Conservation (phyloP, 768 basidiomycete species). For the Tylopilus balloui region DNA sequence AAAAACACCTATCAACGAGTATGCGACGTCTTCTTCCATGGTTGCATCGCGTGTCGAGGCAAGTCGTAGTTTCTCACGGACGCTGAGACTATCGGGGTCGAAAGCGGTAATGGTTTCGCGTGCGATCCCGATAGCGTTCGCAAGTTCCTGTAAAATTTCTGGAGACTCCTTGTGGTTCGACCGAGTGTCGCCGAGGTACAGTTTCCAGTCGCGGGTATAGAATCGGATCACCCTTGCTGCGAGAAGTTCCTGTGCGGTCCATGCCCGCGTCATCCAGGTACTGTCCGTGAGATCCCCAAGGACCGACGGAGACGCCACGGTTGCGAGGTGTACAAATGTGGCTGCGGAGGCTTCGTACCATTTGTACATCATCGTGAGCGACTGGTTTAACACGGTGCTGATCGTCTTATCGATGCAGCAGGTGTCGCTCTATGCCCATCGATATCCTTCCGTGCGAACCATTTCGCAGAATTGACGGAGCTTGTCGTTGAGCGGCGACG, state of each 20-base stretch:
- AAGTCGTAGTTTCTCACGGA: conserved; percentile 8
- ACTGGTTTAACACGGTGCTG: conserved; percentile 3
- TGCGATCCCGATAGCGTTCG: conserved; percentile 4
- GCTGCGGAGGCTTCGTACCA: conserved; percentile 10
- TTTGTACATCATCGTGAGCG: conserved; percentile 11
- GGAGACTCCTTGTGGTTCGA: conserved; percentile 4
- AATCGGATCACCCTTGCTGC: conserved; percentile 8
- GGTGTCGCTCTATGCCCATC: conserved; percentile 15
- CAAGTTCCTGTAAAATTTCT: conserved; percentile 9
- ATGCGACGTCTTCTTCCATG: conserved; percentile 2
- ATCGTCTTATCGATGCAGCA: conserved; percentile 13
- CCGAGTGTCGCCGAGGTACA: conserved; percentile 3
- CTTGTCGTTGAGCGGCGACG: conserved; percentile 2
- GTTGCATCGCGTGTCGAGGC: conserved; percentile 11
- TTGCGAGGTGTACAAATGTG: conserved; percentile 1
- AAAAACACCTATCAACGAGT: conserved; percentile 7
- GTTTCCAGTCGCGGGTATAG: conserved; percentile 8
- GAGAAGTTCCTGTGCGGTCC: conserved; percentile 19
- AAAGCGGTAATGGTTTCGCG: background rate
- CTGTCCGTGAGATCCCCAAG: background rate
- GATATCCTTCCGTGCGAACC: conserved; percentile 4
- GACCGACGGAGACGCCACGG: background rate
- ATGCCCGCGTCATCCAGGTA: conserved; percentile 12
- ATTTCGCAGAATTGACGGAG: conserved; percentile 7
- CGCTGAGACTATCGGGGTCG: conserved; percentile 3